phyloP scores from a whole-genome alignment of 192 early-diverging fungal species.

The Neocallimastix lanati region DNA sequence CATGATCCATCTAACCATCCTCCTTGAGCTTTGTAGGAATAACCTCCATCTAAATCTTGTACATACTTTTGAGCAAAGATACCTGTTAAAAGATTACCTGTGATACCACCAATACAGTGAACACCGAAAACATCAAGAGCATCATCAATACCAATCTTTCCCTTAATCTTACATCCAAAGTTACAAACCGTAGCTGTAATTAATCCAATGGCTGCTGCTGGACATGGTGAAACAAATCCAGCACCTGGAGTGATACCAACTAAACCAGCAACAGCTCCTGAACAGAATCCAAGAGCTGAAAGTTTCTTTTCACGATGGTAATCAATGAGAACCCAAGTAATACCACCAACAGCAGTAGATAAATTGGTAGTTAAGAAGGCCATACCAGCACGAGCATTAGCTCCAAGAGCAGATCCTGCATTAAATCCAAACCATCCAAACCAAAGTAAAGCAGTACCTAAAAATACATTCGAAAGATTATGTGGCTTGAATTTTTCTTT shows the following conservation, averaged over 20 bases:
- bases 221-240: slow-evolving; percentile 47
- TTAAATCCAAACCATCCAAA: no score
- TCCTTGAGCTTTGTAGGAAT: slow-evolving; percentile 4
- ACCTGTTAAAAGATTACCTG: slow-evolving; percentile 70
- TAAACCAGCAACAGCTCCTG: slow-evolving; percentile 70
- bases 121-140: slow-evolving; percentile 66
- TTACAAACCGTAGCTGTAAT: no score
- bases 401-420: slow-evolving; percentile 53
- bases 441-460: no score
- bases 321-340: no score
- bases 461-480: slow-evolving; percentile 72
- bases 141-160: slow-evolving; percentile 22
- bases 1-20: slow-evolving; percentile 51
- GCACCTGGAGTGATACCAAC: no score
- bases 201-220: no score
- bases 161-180: slow-evolving; percentile 39
- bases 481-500: slow-evolving; percentile 56
- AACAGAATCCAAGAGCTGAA: slow-evolving; percentile 75
- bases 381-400: slow-evolving; percentile 50
- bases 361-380: slow-evolving; percentile 58
- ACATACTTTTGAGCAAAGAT: slow-evolving; percentile 62
- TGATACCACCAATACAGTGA: slow-evolving; percentile 23
- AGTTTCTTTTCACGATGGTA: no score
- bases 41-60: slow-evolving; percentile 32
- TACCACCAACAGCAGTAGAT: slow-evolving; percentile 49